Evolutionary conservation across 2,329 filamentous ascomycete species (phyloP), one percentile per base, ranked within the genome.

Genomic region (Colletotrichum sublineola): DNA sequence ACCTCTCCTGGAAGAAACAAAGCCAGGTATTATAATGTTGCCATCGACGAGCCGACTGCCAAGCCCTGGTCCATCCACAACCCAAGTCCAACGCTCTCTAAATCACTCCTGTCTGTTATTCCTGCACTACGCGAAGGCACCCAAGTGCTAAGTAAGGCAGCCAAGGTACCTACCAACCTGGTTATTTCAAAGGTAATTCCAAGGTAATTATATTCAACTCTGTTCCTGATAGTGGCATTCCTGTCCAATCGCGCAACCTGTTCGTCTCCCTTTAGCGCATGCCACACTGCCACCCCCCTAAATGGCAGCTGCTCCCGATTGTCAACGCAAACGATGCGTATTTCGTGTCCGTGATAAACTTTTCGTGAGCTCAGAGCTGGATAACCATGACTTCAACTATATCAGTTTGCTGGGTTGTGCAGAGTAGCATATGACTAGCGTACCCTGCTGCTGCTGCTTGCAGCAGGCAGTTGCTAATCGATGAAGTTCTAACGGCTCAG

Each of bases 331-430:
- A 6, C 20, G 12, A 58, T 6, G 12, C 20, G 15, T 18, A 20
- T 12, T 44, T 20, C 42, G 46, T 46, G 11, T 6, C 44, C 11
- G 18, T 48, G 46, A 11, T 40, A 4, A 42, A 42, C 55, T 42
- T 29, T 4, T 4, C n/a, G 29, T 24, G 14, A 42, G 36, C n/a
- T 58, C 36, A 36, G 5, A 42, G 8, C 46, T 50, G 44, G 69
- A 63, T 72, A 72, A 72, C 58, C 60, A 63, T 72, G 69, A 72
- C 62, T 63, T 72, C 65, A 72, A 68, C 58, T 64, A 36, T 69
- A 69, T 63, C 40, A 48, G 33, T 55, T n/a, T 20, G 63, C 11
- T 52, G 61, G 20, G 24, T n/a, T 58, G 50, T 46, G 29, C 58
- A 24, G 38, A 14, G 44, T 31, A 48, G 6, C 20, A 31, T 46